phyloP scores from a whole-genome alignment of 108 stramenopile species.

The Parmales sp. region DNA sequence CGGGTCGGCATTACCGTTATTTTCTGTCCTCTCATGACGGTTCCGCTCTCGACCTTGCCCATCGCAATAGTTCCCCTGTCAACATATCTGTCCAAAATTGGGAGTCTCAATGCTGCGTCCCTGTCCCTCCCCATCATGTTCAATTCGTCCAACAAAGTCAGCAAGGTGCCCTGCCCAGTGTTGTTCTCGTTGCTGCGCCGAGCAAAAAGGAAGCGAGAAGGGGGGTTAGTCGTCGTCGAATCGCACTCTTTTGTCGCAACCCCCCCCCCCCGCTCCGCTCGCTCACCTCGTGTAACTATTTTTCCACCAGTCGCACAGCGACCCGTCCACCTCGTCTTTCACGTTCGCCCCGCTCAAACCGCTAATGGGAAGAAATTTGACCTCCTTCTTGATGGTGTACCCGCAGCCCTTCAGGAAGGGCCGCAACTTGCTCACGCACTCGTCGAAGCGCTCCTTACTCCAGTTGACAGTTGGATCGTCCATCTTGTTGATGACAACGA shows the following conservation, averaged over 20 bases:
- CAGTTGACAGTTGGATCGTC: conserved; percentile 95
- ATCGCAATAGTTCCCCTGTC: conserved; percentile 96
- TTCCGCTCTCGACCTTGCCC: conserved; percentile 96
- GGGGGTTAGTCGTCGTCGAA: not conserved
- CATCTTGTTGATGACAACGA: conserved; percentile 99
- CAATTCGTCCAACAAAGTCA: conserved; percentile 72
- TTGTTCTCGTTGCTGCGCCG: conserved; percentile 60
- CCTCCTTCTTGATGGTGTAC: conserved; percentile 90
- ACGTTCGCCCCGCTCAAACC: conserved; percentile 92
- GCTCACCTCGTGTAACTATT: conserved; percentile 38
- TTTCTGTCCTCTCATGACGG: conserved; percentile 72
- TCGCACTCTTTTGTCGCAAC: not conserved
- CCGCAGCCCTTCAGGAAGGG: conserved; percentile 94
- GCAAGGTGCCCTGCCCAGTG: conserved; percentile 67
- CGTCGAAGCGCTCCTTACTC: conserved; percentile 87
- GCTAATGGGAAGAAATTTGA: conserved; percentile 95
- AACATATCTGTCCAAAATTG: conserved; percentile 88
- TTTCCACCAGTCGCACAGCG: conserved; percentile 88
- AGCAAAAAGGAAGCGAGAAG: no score
- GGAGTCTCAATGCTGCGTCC: conserved; percentile 76
- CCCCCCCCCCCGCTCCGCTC: not conserved
- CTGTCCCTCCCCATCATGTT: conserved; percentile 71
- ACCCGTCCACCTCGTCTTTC: conserved; percentile 75
- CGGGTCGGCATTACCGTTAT: conserved; percentile 90
- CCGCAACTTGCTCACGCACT: conserved; percentile 85